These are phyloP conservation scores for Fusarium staphyleae DNA, from an alignment of 2,329 filamentous ascomycete genomes.

Conservation along the genomic window DNA sequence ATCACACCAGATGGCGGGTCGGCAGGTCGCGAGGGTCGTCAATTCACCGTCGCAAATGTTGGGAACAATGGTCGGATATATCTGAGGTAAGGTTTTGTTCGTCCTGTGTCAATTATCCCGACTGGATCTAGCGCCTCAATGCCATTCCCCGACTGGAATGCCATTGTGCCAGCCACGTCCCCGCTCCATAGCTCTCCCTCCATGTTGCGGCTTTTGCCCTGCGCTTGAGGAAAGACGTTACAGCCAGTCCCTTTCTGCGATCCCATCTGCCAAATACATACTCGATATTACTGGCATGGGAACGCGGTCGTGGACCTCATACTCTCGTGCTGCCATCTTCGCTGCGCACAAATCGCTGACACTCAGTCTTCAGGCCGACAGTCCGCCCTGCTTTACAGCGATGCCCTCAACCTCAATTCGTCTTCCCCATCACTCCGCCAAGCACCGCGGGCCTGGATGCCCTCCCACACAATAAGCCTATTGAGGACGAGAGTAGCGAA, in stretches of 20 bases:
- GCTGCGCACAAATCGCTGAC: slow-evolving; percentile 33
- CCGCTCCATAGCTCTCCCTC: slow-evolving; percentile 22
- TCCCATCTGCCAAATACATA: slow-evolving; percentile 24
- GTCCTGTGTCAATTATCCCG: slow-evolving; percentile 8
- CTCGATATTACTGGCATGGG: slow-evolving; percentile 17
- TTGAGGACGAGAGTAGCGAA: slow-evolving; percentile 39
- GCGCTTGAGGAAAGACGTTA: slow-evolving; percentile 27
- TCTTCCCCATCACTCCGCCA: slow-evolving; percentile 67
- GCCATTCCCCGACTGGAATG: slow-evolving; percentile 24
- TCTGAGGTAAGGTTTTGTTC: slow-evolving; percentile 64
- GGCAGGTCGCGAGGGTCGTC: slow-evolving; percentile 69
- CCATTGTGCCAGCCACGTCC: slow-evolving; percentile 21
- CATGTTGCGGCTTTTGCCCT: slow-evolving; percentile 15
- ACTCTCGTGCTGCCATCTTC: slow-evolving; percentile 20
- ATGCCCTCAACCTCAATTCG: slow-evolving; percentile 66
- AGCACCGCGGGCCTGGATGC: slow-evolving; percentile 64
- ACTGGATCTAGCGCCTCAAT: slow-evolving; percentile 10
- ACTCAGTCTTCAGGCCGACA: slow-evolving; percentile 57
- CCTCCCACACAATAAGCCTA: slow-evolving; percentile 43
- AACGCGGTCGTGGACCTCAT: slow-evolving; percentile 11
- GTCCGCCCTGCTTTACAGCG: slow-evolving; percentile 67
- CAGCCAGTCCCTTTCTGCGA: slow-evolving; percentile 15
- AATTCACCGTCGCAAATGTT: slow-evolving; percentile 83
- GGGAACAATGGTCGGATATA: slow-evolving; percentile 85
- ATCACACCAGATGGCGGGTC: slow-evolving; percentile 67